phyloP scores from a whole-genome alignment of 352 stramenopile species.

The Globisporangium alternatum region DNA sequence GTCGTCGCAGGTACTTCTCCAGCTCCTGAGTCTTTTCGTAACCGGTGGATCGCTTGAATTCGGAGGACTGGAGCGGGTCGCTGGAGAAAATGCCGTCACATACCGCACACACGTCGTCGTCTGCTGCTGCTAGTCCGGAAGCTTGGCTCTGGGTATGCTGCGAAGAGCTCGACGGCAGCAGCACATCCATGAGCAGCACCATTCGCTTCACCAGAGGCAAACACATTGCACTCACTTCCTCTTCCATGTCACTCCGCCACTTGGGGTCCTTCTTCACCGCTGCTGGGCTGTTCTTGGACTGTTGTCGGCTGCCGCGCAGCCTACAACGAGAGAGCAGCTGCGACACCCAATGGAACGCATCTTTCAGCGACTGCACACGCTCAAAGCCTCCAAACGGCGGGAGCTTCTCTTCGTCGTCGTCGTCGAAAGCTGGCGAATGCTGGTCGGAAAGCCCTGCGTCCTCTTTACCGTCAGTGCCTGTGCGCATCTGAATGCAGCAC shows the following conservation, averaged over 20 bases:
- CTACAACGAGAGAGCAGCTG: slow-evolving; percentile 46
- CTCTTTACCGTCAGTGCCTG: slow-evolving; percentile 2
- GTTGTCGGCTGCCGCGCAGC: slow-evolving; percentile 15
- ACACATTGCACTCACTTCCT: slow-evolving; percentile 39
- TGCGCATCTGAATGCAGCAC: slow-evolving; percentile 30
- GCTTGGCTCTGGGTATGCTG: not conserved
- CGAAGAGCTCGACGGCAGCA: slow-evolving; percentile 29
- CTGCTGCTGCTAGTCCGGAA: not conserved
- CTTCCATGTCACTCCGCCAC: slow-evolving; percentile 28
- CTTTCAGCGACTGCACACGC: slow-evolving; percentile 52
- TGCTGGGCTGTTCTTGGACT: no score
- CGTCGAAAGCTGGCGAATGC: not conserved
- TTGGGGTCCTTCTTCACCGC: not conserved
- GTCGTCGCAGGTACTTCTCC: slow-evolving; percentile 41
- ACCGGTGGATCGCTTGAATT: not conserved
- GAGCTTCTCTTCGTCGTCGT: not conserved
- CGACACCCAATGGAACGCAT: slow-evolving; percentile 50
- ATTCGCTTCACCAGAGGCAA: slow-evolving; percentile 60
- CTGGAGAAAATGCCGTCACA: slow-evolving; percentile 58
- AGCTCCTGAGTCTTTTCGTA: slow-evolving; percentile 22
- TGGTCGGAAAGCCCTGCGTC: not conserved
- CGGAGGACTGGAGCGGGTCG: slow-evolving; percentile 6
- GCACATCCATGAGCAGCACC: slow-evolving; percentile 53
- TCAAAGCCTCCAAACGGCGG: slow-evolving; percentile 32
- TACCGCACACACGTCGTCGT: slow-evolving; percentile 39